These are phyloP conservation scores for Aureobasidium subglaciale DNA, from an alignment of 2,329 filamentous ascomycete genomes.

Conservation along the genomic window DNA sequence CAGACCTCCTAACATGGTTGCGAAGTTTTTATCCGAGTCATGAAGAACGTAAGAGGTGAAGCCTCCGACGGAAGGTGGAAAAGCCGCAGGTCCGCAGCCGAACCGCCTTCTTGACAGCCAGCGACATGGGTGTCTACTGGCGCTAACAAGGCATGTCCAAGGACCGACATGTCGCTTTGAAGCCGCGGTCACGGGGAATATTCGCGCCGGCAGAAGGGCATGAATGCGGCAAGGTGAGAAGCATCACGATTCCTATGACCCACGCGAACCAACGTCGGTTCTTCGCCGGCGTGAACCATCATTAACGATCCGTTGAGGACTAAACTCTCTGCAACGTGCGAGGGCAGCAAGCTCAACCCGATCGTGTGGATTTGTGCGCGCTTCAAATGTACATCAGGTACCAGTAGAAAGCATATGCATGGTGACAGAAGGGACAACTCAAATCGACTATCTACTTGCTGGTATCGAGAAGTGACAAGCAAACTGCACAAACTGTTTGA, in stretches of 20 bases:
- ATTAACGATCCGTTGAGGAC: neutral
- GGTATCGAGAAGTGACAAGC: neutral
- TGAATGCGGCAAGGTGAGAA: neutral
- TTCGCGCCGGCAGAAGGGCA: neutral
- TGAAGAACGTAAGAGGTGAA: neutral
- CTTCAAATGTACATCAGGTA: constrained; percentile 8
- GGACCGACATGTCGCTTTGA: neutral
- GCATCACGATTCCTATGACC: neutral
- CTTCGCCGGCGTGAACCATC: constrained; percentile 6
- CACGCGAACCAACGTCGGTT: constrained; percentile 7
- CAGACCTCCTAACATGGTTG: neutral
- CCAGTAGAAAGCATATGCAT: constrained; percentile 5
- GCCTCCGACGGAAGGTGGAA: neutral
- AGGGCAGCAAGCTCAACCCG: neutral
- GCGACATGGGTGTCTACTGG: neutral
- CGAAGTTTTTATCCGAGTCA: neutral
- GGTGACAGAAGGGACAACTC: constrained; percentile 6
- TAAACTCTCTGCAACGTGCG: neutral
- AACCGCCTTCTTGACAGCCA: constrained; percentile 7
- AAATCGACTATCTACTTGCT: neutral
- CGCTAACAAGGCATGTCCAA: constrained; percentile 4
- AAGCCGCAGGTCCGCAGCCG: constrained; percentile 6
- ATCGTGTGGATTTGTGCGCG: neutral
- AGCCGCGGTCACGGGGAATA: neutral
- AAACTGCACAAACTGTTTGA: neutral